phyloP scores from a whole-genome alignment of 2,329 filamentous ascomycete genomes.

The Penicillium thymicola region DNA sequence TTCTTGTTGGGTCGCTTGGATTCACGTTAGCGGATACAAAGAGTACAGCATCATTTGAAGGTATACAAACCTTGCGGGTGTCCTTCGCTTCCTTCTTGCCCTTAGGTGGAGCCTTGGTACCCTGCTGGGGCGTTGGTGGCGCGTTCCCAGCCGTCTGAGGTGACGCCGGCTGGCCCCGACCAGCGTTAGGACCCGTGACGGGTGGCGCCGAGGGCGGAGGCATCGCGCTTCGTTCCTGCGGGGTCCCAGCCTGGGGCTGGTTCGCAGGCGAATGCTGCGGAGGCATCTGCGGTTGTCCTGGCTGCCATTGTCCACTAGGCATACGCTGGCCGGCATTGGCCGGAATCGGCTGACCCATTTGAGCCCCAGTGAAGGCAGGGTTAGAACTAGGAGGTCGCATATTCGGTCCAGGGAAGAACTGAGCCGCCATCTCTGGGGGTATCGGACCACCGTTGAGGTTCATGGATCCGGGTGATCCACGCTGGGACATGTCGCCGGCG shows the following conservation, averaged over 20 bases:
- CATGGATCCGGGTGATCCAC: slow-evolving; percentile 60
- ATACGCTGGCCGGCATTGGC: slow-evolving; percentile 39
- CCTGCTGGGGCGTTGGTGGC: slow-evolving; percentile 60
- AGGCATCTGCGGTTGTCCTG: slow-evolving; percentile 47
- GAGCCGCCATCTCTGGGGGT: slow-evolving; percentile 45
- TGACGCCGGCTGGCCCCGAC: slow-evolving; percentile 43
- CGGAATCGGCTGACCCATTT: slow-evolving; percentile 46
- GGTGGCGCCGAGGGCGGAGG: slow-evolving; percentile 49
- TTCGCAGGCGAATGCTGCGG: slow-evolving; percentile 44
- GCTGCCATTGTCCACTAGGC: slow-evolving; percentile 42
- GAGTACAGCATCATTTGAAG: not conserved
- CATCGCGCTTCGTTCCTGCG: slow-evolving; percentile 56
- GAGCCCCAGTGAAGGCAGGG: slow-evolving; percentile 44
- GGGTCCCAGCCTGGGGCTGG: slow-evolving; percentile 51
- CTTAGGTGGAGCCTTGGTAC: slow-evolving; percentile 57
- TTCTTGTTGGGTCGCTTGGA: slow-evolving; percentile 45
- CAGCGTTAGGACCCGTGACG: slow-evolving; percentile 37
- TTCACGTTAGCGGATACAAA: slow-evolving; percentile 11
- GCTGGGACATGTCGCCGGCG: slow-evolving; percentile 56
- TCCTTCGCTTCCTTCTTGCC: slow-evolving; percentile 57
- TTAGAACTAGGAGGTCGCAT: slow-evolving; percentile 61
- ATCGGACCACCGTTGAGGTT: slow-evolving; percentile 53
- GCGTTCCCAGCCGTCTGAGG: slow-evolving; percentile 47
- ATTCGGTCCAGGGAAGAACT: slow-evolving; percentile 47
- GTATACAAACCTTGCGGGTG: slow-evolving; percentile 49